These are phyloP conservation scores for Suhomyces yuchorum DNA, from an alignment of 1,139 yeast genomes.

Conservation along the genomic window DNA sequence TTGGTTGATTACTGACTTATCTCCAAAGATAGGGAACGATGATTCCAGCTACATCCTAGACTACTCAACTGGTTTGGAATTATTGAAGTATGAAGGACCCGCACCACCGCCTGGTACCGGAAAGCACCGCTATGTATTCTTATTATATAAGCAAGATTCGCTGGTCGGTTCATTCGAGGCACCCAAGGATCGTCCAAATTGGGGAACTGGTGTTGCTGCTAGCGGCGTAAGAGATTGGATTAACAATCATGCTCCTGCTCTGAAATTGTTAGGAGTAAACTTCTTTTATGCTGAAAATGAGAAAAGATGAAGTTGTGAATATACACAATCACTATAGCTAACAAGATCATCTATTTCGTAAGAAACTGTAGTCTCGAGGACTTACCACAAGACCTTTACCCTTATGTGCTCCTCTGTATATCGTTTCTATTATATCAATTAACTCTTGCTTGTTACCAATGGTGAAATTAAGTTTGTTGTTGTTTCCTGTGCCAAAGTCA, in stretches of 20 bases:
- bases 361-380: slow-evolving; percentile 62
- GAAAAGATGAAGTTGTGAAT: slow-evolving; percentile 18
- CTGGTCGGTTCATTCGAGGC: slow-evolving; percentile 35
- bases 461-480: slow-evolving; percentile 83
- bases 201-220: slow-evolving; percentile 83
- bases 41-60: slow-evolving; percentile 40
- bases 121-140: slow-evolving; percentile 76
- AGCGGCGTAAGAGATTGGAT: slow-evolving; percentile 77
- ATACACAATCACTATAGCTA: neutral
- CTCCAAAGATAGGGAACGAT: slow-evolving; percentile 36
- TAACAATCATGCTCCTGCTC: slow-evolving; percentile 58
- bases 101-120: slow-evolving; percentile 86
- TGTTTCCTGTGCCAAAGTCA: slow-evolving; percentile 97
- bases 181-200: slow-evolving; percentile 67
- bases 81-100: slow-evolving; percentile 66
- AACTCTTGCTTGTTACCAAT: slow-evolving; percentile 83
- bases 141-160: slow-evolving; percentile 67
- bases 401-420: slow-evolving; percentile 87
- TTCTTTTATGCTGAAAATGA: slow-evolving; percentile 76
- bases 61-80: slow-evolving; percentile 38
- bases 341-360: slow-evolving; percentile 5
- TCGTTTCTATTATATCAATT: slow-evolving; percentile 87
- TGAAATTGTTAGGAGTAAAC: slow-evolving; percentile 71
- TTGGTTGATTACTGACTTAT: slow-evolving; percentile 68
- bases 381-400: slow-evolving; percentile 91